phyloP scores from a whole-genome alignment of 2,329 filamentous ascomycete genomes.

The Fusarium anguioides region DNA sequence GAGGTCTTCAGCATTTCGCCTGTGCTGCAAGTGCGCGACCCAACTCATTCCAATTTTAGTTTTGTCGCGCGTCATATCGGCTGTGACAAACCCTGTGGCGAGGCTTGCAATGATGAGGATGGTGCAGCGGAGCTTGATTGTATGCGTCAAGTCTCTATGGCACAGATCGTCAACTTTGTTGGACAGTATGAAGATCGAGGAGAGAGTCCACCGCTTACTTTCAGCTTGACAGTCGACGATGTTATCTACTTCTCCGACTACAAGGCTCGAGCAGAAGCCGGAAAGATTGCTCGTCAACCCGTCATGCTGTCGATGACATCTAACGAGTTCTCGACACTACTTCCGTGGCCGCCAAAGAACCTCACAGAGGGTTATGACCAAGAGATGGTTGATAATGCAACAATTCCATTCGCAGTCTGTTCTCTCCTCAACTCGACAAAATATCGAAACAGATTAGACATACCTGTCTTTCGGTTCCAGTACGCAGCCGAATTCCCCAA shows the following conservation, averaged over 20 bases:
- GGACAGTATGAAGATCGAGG: too few relatives aligned
- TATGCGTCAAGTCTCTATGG: too few relatives aligned
- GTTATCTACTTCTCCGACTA: neutral
- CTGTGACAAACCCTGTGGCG: too few relatives aligned
- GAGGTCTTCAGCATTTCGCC: too few relatives aligned
- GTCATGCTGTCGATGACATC: neutral
- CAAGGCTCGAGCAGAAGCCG: neutral
- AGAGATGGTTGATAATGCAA: neutral
- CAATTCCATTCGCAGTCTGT: neutral
- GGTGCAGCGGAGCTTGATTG: too few relatives aligned
- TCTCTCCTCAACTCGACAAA: neutral
- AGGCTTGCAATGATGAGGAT: too few relatives aligned
- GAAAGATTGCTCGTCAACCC: neutral
- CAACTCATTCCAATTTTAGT: too few relatives aligned
- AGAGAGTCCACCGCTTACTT: neutral
- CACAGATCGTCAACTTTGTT: too few relatives aligned
- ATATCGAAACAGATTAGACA: neutral
- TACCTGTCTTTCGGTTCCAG: neutral
- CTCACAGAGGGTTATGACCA: neutral
- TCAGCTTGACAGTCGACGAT: neutral
- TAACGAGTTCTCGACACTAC: neutral
- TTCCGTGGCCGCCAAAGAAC: neutral
- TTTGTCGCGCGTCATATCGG: too few relatives aligned
- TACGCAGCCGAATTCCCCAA: neutral
- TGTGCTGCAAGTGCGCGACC: too few relatives aligned